These are phyloP conservation scores for Blepharisma undulans DNA, from an alignment of 169 alveolate genomes.

Conservation along the genomic window DNA sequence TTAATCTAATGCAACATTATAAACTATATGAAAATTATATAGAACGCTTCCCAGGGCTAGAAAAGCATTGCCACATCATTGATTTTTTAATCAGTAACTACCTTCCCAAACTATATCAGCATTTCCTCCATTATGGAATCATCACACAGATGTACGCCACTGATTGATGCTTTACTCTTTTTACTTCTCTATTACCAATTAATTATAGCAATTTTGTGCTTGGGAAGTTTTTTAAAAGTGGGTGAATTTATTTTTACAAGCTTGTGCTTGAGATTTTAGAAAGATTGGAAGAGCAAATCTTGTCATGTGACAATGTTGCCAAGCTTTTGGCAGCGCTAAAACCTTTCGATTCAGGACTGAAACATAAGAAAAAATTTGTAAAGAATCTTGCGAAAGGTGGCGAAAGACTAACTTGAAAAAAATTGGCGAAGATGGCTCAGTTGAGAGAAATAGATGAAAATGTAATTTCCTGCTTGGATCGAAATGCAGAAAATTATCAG, in stretches of 20 bases:
- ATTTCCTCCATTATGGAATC: background rate
- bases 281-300: background rate
- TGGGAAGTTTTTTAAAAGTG: slow-evolving; percentile 49
- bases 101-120: slow-evolving; percentile 7
- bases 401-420: background rate
- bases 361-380: background rate
- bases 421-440: background rate
- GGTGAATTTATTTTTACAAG: slow-evolving; percentile 56
- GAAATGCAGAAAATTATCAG: background rate
- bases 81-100: slow-evolving; percentile 9
- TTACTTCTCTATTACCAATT: slow-evolving; percentile 46
- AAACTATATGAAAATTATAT: slow-evolving; percentile 59
- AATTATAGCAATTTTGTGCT: slow-evolving; percentile 6
- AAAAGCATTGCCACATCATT: slow-evolving; percentile 39
- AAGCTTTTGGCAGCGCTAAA: background rate
- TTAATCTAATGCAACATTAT: no score
- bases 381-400: background rate
- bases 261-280: slow-evolving; percentile 44
- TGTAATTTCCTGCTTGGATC: no score
- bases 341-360: background rate
- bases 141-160: slow-evolving; percentile 45
- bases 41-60: slow-evolving; percentile 52
- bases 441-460: background rate
- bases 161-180: slow-evolving; percentile 43
- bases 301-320: background rate